Conservation (phyloP, 768 basidiomycete genomes). For the Termitomyces sp. region DNA sequence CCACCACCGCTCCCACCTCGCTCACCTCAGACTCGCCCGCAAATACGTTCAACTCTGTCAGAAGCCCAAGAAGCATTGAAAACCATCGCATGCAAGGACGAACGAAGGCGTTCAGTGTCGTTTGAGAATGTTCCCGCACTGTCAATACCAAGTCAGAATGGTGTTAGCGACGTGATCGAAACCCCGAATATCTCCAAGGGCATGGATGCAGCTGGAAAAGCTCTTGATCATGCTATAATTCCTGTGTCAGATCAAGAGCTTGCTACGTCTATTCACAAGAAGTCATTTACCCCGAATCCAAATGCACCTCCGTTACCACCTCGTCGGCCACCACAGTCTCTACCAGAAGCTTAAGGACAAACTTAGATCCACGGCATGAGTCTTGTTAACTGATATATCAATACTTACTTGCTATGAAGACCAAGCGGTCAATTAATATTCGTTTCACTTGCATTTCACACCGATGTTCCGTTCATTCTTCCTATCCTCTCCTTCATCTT, state of each 20-base stretch:
- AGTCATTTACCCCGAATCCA: background rate
- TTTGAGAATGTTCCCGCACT: background rate
- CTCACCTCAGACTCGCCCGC: slow-evolving; percentile 20
- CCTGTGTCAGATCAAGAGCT: slow-evolving; percentile 5
- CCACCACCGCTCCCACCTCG: slow-evolving; percentile 48
- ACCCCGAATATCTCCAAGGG: background rate
- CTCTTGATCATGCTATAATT: background rate
- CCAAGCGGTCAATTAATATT: background rate
- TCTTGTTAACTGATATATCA: background rate
- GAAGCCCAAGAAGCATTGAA: slow-evolving; percentile 50
- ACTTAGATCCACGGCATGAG: background rate
- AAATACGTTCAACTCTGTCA: slow-evolving; percentile 15
- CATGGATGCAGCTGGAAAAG: background rate
- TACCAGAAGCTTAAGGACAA: background rate
- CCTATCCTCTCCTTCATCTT: background rate
- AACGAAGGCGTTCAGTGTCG: slow-evolving; percentile 18
- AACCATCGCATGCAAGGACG: slow-evolving; percentile 46
- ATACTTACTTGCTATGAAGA: background rate
- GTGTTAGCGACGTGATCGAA: background rate
- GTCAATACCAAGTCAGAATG: background rate
- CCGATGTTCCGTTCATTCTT: background rate
- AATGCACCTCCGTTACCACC: slow-evolving; percentile 17
- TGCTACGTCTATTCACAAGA: background rate
- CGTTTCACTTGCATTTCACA: background rate
- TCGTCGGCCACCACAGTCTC: slow-evolving; percentile 9